These are phyloP conservation scores for Aspergillus sp. DNA, from an alignment of 2,329 filamentous ascomycete genomes.

Conservation along the genomic window DNA sequence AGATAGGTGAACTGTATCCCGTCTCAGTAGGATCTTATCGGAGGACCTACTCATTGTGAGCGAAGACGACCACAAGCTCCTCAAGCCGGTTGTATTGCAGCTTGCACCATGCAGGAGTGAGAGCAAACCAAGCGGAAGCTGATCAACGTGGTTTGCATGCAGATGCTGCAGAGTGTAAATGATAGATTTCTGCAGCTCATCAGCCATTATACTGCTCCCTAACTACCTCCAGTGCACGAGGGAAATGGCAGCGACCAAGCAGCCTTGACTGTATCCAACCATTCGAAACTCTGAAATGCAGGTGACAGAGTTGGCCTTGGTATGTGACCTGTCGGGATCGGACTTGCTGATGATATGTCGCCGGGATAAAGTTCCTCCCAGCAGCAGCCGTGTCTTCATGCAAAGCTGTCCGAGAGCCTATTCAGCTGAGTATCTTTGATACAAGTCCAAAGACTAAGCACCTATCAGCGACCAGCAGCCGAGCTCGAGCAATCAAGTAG, in stretches of 20 bases:
- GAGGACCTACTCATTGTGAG: neutral
- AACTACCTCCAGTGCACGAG: neutral
- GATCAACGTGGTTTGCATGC: neutral
- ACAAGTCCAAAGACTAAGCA: neutral
- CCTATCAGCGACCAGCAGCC: neutral
- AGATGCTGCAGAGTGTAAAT: neutral
- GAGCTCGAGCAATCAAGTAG: neutral
- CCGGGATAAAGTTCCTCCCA: neutral
- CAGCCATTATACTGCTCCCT: neutral
- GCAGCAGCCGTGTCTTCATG: neutral
- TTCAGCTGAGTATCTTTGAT: neutral
- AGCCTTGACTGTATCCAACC: neutral
- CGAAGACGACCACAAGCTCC: neutral
- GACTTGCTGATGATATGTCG: neutral
- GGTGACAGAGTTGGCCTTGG: neutral
- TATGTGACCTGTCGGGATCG: neutral
- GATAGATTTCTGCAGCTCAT: neutral
- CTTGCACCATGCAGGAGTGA: neutral
- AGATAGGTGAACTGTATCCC: neutral
- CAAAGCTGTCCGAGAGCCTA: neutral
- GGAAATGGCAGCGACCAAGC: neutral
- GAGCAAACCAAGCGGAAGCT: neutral
- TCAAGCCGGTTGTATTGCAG: neutral
- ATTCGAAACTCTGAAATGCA: neutral
- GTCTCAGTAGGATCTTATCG: neutral